Evolutionary conservation across 257 asterid species (phyloP), one percentile per base, ranked within the genome.

Genomic region (Sherardia arvensis): DNA sequence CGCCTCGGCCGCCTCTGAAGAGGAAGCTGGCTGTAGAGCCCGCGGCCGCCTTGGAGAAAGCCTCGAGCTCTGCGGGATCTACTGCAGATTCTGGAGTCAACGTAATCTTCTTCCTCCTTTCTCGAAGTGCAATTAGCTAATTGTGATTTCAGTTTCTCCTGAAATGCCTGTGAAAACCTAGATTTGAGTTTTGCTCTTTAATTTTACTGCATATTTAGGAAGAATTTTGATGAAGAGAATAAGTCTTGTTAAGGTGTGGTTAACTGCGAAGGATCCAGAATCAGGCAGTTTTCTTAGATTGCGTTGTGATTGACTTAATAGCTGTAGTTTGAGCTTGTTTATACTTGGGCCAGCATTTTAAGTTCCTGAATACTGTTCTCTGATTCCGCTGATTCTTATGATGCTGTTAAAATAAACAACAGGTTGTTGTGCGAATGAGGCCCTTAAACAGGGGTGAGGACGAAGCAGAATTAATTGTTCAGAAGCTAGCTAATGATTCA

Each of bases 371-470:
- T 48, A 18, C 53, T 3, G 11, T 48, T 49, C 51, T 32, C 45
- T 40, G 8, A 14, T 40, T n/a, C 21, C 15, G 8, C 27, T 54
- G 12, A 40, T 59, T 48, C 60, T 49, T 57, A 8, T 66, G 34
- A 8, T 66, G 34, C 34, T 61, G 69, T 64, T 18, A 43, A 11
- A 26, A 45, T 66, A 61, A 67, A 66, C 25, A 92, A 66, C 26
- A 92, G 97, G 99, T 92, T 12, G 71, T 92, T 66, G 94, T 92
- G 66, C 85, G 99, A 23, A 80, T 92, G 85, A 87, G 91, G 61
- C 99, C 99, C 58, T 88, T 95, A 56, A 82, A 70, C 79, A 84
- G 76, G 70, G 87, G 76, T 40, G 98, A 84, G 76, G 89, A 84
- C 71, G 97, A 85, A 49, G 94, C 88, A 67, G 93, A 81, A 47